Evolutionary conservation across 768 basidiomycete genomes (phyloP).

Genomic region (Sarcodon aspratus): DNA sequence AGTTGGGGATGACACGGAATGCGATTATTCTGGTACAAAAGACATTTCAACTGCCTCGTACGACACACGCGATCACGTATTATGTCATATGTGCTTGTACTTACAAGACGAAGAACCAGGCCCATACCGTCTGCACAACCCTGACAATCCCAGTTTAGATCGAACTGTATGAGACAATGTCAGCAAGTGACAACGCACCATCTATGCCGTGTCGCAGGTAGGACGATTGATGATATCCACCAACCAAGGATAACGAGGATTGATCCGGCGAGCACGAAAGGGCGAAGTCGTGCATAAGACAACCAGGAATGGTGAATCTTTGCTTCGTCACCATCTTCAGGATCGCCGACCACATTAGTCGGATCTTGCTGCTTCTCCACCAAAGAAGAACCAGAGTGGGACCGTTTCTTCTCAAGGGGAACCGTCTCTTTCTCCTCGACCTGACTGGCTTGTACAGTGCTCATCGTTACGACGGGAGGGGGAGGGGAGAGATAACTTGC

Average conservation of each 20-base stretch:
- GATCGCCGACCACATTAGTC: conserved; percentile 2
- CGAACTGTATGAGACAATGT: not conserved
- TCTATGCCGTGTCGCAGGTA: conserved; percentile 60
- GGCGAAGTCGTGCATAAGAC: conserved; percentile 11
- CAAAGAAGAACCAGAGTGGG: conserved; percentile 10
- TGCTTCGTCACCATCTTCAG: conserved; percentile 6
- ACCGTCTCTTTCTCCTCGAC: not conserved
- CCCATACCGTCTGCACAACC: conserved; percentile 73
- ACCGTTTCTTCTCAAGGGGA: conserved; percentile 11
- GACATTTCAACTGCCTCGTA: conserved; percentile 17
- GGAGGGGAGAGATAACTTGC: not conserved
- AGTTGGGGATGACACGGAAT: conserved; percentile 75
- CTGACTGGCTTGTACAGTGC: not conserved
- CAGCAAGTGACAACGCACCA: conserved; percentile 34
- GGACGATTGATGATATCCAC: conserved; percentile 73
- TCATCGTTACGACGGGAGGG: not conserved
- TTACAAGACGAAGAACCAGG: conserved; percentile 74
- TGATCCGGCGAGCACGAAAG: conserved; percentile 32
- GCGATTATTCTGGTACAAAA: conserved; percentile 41
- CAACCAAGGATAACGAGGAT: conserved; percentile 64
- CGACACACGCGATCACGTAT: too few species aligned
- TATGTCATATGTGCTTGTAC: conserved; percentile 10
- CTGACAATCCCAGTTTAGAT: conserved; percentile 19
- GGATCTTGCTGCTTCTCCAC: conserved; percentile 15
- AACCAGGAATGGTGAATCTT: conserved; percentile 9